phyloP scores from a whole-genome alignment of 768 basidiomycete genomes.

The Boletales sp. region DNA sequence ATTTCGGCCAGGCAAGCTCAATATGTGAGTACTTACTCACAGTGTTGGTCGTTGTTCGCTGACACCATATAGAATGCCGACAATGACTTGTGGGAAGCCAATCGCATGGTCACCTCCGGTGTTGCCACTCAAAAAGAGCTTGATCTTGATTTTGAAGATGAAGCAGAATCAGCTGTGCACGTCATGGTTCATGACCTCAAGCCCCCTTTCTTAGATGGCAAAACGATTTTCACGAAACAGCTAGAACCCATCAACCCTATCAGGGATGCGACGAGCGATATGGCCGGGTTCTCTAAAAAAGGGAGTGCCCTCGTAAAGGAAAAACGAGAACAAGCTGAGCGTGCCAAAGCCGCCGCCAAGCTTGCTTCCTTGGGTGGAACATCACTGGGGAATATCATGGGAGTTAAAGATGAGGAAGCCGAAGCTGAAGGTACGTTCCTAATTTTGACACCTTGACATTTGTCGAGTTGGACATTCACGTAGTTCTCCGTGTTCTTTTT shows the following conservation, averaged over 20 bases:
- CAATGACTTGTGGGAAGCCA: constrained; percentile 98
- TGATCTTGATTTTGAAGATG: constrained; percentile 95
- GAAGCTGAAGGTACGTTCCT: constrained; percentile 79
- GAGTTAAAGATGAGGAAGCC: constrained; percentile 91
- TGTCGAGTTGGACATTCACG: constrained; percentile 78
- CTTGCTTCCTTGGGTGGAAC: constrained; percentile 90
- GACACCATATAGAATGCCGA: constrained; percentile 75
- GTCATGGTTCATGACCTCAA: constrained; percentile 97
- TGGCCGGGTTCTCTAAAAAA: constrained; percentile 95
- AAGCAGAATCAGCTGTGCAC: constrained; percentile 93
- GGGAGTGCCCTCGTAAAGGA: constrained; percentile 94
- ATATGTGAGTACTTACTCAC: constrained; percentile 58
- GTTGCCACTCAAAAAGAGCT: constrained; percentile 83
- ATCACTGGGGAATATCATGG: constrained; percentile 95
- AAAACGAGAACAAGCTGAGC: constrained; percentile 93
- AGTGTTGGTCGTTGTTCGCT: constrained; percentile 1
- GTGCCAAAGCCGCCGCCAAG: constrained; percentile 95
- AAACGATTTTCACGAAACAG: constrained; percentile 93
- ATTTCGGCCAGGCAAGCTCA: constrained; percentile 94
- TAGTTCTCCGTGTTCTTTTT: constrained; percentile 42
- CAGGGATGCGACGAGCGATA: constrained; percentile 87
- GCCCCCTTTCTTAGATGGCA: constrained; percentile 96
- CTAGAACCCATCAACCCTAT: constrained; percentile 97
- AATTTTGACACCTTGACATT: constrained; percentile 14
- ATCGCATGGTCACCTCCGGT: constrained; percentile 95